Base-by-base conservation (phyloP, 1,284 basidiomycete species). In the Inonotus obliquus region DNA sequence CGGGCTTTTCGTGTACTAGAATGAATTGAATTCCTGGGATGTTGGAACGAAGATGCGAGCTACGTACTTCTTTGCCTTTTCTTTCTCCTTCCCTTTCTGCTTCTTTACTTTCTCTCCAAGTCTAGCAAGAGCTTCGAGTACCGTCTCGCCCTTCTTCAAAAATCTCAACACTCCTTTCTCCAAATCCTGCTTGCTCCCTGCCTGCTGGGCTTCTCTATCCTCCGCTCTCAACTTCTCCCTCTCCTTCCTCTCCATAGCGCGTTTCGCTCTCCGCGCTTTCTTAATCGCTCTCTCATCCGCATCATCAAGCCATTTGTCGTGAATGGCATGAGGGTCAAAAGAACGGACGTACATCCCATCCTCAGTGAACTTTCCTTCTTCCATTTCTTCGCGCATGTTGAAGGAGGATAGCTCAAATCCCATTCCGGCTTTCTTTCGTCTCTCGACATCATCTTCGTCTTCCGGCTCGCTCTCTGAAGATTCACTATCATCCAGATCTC, bases 361-460 rank as follows among this genome's bases (percentile, higher is more conserved):
- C 61, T 91, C 92, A 10, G 94, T 90, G 77, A 99, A 98, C 69
- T 94, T 92, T 37, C 97, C 97, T 72, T 97, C 93, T 69, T 92
- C 87, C 89, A 99, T 96, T 81, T 99, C 97, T 67, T 92, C 89
- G 67, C 95, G 91, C 97, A 99, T 98, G 74, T 99, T 98, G 84
- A 99, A 99, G 35, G 91, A 91, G 7, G 93, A 96, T 13, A 98
- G 73, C 69, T 96, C 91, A 74, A 80, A 94, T 1, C 96, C 97
- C 95, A 97, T 96, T 25, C 91, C 92, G 32, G 81, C 85, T 71
- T 92, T 92, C 76, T 84, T 86, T 71, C 81, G 75, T 69, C 87
- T 80, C 71, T 84, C 80, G 21, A 81, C 82, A 59, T 91, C 92
- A 69, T 93, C 91, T 69, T 94, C 91, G 68, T 92, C 90, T 67